Evolutionary conservation across 352 stramenopile species (phyloP), one percentile per base, ranked within the genome.

Genomic region (Globisporangium middletonii): DNA sequence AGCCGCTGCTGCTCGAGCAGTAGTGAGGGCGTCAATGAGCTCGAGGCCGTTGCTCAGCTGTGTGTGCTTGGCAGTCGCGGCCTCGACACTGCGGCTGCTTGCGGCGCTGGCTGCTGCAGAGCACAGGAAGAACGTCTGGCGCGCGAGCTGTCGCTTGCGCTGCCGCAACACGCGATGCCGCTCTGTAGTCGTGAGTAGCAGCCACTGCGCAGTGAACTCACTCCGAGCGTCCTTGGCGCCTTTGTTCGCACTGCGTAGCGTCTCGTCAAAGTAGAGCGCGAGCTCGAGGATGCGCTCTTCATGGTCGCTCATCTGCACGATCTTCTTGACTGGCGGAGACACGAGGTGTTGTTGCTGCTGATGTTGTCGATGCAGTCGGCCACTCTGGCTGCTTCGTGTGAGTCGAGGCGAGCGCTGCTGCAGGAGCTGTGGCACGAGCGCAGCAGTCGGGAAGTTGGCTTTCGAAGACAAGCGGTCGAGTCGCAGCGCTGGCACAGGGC

Each of bases 261-360:
- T 58, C 26, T 75, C 57, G 37, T 74, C 68, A 47, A 77, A 77
- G 57, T 55, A 72, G 44, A 82, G 55, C 44, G 60, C 67, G 18
- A 82, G 49, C 33, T 77, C 67, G 8, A 79, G 53, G 1, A 82
- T 62, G 11, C 54, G 46, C 52, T 69, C 65, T 62, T 82, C 72
- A 27, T 82, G 72, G 53, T 73, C 67, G 42, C 67, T 75, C 57
- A 82, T 62, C 18, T 79, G 57, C 26, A 79, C 62, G 51, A 82
- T 69, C 33, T 60, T 63, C 57, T 69, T 73, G 1, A 50, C 53
- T 19, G 37, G 41, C 2, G 38, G 19, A 35, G 59, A 59, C 44
- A 37, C 28, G 51, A 46, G 58, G 18, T 33, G 42, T 13, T 12
- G 5, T 49, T 27, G 9, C 15, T 28, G 27, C 8, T 58, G 53